Base-by-base conservation (phyloP, 306 rosid species). In the Citrullus colocynthis region DNA sequence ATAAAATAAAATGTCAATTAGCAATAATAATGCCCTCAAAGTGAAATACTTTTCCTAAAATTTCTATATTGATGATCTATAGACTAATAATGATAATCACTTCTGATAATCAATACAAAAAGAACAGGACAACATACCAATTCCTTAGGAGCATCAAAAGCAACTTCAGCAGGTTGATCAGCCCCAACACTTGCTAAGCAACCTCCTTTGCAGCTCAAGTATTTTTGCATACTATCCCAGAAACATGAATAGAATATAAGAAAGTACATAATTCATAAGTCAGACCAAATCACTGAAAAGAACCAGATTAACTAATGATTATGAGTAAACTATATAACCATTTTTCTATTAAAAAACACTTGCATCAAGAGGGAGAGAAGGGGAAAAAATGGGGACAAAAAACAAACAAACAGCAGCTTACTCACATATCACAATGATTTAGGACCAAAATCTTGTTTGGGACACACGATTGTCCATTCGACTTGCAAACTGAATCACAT, bases 131-230 rank as follows among this genome's bases (percentile, higher is more conserved):
- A 57, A 34, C 81, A 81, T 92, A 94, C 98, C 98, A 94, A 63
- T 86, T 87, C 81, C 85, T 86, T 87, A 37, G 97, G 98, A 78
- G 98, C 97, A 63, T 88, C 84, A 83, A 84, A 87, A 78, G 87
- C 93, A 41, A 94, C 97, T 92, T 91, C 98, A 71, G 98, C 97
- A 57, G 98, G 98, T 82, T 94, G 98, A 85, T 94, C 98, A 67
- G 93, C 20, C 75, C 98, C 98, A 8, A 85, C 86, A 79, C 98
- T 94, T 60, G 89, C 85, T 84, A 92, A 77, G 90, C 98, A 94
- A 85, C 85, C 87, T 82, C 97, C 97, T 84, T 92, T 90, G 95
- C 98, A 94, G 86, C 82, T 90, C 87, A 92, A 86, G 85, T 90
- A 89, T 89, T 90, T 90, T 85, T 89, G 91, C 80, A 92, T 90